Evolutionary conservation across 2,329 filamentous ascomycete species (phyloP), one percentile per base, ranked within the genome.

Genomic region (Claviceps sp.): DNA sequence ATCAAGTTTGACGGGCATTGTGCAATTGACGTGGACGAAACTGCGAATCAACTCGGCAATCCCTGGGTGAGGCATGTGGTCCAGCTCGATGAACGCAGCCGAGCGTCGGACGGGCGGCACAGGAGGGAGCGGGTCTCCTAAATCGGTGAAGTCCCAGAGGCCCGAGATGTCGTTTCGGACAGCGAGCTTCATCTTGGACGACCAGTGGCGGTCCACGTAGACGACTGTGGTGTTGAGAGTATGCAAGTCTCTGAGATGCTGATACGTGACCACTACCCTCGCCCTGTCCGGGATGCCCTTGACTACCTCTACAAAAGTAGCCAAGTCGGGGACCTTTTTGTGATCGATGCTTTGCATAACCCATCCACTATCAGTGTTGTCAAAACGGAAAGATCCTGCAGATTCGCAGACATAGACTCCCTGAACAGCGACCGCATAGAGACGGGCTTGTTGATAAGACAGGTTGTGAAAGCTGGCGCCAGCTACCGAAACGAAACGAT

Each of bases 391-490:
- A 0, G 93, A 95, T 2, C 93, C 93, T 2, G 88, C 86, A 5
- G 91, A 88, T 68, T 98, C 93, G 63, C 90, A 97, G 54, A 97
- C 85, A 64, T 88, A 98, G 17, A 98, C 89, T 38, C 93, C 93
- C 65, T 89, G 85, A 60, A 89, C 86, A 10, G 90, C 84, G 53
- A 98, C 90, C 38, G 90, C 91, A 65, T 96, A 97, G 4, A 96
- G 78, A 10, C 93, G 84, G n/a, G 93, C 89, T 69, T 97, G 90
- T 65, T 98, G 93, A 67, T 98, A 98, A 1, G 94, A 98, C 17
- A 98, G 74, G 64, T 95, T 82, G 70, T 98, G 94, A 73, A 98
- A 97, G 54, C 89, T 91, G 24, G 84, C 93, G 19, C 93, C 94
- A 43, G 90, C 88, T 44, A 97, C 91, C 4, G 89, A 88, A 51